Percentiles rank a stretch among this genome's conserved stretches.
These are phyloP conservation scores for Vishniacozyma victoriae DNA, from an alignment of 768 basidiomycete genomes.

Conservation along the genomic window DNA sequence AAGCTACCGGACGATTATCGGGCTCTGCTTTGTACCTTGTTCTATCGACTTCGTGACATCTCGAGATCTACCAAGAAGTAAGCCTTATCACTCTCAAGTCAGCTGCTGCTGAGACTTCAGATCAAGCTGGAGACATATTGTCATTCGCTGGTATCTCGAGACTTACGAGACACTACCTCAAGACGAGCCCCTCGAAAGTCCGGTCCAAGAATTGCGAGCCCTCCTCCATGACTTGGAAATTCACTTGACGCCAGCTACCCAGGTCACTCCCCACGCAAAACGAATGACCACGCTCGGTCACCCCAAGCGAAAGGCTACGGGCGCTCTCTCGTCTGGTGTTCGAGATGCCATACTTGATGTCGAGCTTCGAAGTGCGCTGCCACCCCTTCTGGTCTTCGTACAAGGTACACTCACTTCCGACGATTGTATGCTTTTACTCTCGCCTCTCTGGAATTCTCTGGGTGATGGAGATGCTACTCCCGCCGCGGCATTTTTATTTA, in stretches of 20 bases:
- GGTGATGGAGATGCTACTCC: no score
- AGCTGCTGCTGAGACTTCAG: slow-evolving; percentile 3
- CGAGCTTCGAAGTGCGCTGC: background rate
- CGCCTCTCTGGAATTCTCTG: no score
- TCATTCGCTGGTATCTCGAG: slow-evolving; percentile 13
- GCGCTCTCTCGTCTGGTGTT: no score
- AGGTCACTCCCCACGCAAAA: no score
- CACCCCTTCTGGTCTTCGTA: slow-evolving; percentile 13
- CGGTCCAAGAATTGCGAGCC: no score
- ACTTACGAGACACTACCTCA: no score
- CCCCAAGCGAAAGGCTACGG: no score
- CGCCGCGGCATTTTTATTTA: slow-evolving; percentile 18
- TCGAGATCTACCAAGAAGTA: slow-evolving; percentile 22
- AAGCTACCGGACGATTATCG: slow-evolving; percentile 16
- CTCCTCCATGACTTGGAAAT: no score
- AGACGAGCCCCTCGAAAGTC: no score
- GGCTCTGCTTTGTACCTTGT: slow-evolving; percentile 19
- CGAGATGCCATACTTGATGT: no score
- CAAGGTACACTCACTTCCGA: slow-evolving; percentile 23
- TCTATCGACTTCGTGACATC: slow-evolving; percentile 12
- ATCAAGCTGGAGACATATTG: slow-evolving; percentile 6
- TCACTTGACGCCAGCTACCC: slow-evolving; percentile 1
- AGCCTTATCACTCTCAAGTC: background rate
- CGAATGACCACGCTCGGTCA: no score
- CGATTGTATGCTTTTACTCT: no score